phyloP scores from a whole-genome alignment of 345 rosid species.

The Pelargonium nanum region DNA sequence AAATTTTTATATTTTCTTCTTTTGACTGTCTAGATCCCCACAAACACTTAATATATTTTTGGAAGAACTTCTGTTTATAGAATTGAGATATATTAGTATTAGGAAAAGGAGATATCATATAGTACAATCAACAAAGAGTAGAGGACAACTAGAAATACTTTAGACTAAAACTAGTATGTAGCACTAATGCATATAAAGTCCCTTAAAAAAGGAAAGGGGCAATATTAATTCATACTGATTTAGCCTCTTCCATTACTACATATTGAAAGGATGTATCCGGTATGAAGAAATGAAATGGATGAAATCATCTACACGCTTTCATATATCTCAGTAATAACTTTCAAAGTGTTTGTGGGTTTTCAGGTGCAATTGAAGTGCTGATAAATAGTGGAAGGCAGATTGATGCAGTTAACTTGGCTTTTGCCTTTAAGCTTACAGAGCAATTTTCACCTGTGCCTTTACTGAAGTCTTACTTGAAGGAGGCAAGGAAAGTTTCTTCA shows the following conservation, averaged over 20 bases:
- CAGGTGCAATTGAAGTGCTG: conserved; percentile 82
- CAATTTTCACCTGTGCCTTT: conserved; percentile 74
- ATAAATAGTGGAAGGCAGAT: conserved; percentile 83
- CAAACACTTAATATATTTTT: too few species aligned
- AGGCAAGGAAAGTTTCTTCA: conserved; percentile 58
- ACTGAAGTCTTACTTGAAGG: conserved; percentile 77
- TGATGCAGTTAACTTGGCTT: conserved; percentile 95
- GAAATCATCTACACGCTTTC: conserved; percentile 5
- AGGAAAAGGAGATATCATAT: background rate
- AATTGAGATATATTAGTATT: too few species aligned
- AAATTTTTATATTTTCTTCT: too few species aligned
- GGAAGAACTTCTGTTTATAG: too few species aligned
- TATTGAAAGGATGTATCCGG: background rate
- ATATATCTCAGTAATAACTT: background rate
- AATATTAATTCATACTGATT: too few species aligned
- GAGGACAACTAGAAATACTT: background rate
- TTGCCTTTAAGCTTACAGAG: conserved; percentile 79
- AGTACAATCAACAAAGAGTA: background rate
- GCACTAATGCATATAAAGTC: background rate
- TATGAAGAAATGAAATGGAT: background rate
- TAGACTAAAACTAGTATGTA: background rate
- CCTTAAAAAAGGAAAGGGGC: background rate
- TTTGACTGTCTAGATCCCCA: too few species aligned
- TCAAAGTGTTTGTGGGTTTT: conserved; percentile 6
- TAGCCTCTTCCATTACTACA: too few species aligned